A percentile compares a stretch with the other conserved stretches of the same genome.
Conservation (phyloP, 208 protist species). For the Angomonas ambiguus region DNA sequence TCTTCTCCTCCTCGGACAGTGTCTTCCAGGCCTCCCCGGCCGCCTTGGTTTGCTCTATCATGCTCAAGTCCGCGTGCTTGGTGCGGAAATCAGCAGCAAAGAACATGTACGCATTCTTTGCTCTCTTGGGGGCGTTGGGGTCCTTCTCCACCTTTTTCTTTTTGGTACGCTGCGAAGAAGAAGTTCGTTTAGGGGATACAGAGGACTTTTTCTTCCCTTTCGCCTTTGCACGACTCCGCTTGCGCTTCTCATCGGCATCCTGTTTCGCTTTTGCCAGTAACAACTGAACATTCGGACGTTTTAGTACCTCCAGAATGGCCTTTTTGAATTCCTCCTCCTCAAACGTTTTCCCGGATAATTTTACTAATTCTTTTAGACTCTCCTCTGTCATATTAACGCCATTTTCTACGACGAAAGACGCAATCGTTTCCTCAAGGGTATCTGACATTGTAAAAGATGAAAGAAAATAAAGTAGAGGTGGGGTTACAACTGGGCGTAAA, state of each 20-base stretch:
- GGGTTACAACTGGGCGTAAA: too few relatives aligned
- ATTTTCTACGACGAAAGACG: constrained; percentile 60
- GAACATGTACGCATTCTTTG: constrained; percentile 42
- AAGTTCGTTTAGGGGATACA: background rate
- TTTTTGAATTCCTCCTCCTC: constrained; percentile 36
- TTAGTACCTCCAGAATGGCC: constrained; percentile 42
- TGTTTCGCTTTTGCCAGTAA: constrained; percentile 60
- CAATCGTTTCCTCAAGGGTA: constrained; percentile 43
- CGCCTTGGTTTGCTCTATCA: constrained; percentile 60
- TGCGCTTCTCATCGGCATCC: constrained; percentile 34
- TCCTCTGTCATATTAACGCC: constrained; percentile 62
- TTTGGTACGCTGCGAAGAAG: background rate
- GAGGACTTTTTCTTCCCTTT: constrained; percentile 17
- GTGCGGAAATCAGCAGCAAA: constrained; percentile 62
- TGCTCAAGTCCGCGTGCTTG: constrained; percentile 43
- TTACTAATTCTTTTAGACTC: constrained; percentile 46
- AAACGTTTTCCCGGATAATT: constrained; percentile 78
- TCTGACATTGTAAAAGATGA: constrained; percentile 26
- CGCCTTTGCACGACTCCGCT: constrained; percentile 38
- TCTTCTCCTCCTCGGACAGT: constrained; percentile 64
- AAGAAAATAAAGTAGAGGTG: constrained; percentile 4
- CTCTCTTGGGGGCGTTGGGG: constrained; percentile 50
- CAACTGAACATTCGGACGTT: constrained; percentile 50
- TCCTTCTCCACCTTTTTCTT: constrained; percentile 62
- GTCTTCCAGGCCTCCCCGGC: constrained; percentile 68